These are phyloP conservation scores for Saccharata proteae DNA, from an alignment of 2,329 filamentous ascomycete species.

Conservation along the genomic window DNA sequence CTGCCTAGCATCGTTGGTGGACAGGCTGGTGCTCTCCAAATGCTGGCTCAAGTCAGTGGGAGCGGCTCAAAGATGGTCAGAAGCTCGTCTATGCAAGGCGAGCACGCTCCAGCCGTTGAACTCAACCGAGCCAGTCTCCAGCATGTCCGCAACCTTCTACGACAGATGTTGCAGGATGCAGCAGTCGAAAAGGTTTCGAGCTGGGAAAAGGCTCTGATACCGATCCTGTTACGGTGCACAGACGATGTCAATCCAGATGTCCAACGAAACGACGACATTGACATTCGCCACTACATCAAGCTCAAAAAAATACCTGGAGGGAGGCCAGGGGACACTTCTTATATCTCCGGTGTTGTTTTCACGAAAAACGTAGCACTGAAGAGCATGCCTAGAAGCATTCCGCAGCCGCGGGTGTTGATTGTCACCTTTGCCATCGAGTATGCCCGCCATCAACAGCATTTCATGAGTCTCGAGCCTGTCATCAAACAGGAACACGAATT, in stretches of 20 bases:
- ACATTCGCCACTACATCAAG: conserved; percentile 95
- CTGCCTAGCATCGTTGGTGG: conserved; percentile 24
- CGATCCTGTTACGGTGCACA: conserved; percentile 79
- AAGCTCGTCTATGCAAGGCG: conserved; percentile 71
- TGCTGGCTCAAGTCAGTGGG: conserved; percentile 9
- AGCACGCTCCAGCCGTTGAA: conserved; percentile 63
- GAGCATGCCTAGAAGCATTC: conserved; percentile 82
- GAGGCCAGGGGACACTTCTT: conserved; percentile 81
- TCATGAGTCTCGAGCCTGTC: conserved; percentile 95
- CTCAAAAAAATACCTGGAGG: conserved; percentile 92
- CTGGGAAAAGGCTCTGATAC: conserved; percentile 85
- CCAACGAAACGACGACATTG: conserved; percentile 83
- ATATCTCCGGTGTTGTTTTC: conserved; percentile 93
- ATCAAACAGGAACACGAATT: conserved; percentile 96
- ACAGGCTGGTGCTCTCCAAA: conserved; percentile 6
- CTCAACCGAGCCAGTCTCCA: conserved; percentile 77
- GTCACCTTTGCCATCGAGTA: conserved; percentile 95
- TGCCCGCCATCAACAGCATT: conserved; percentile 81
- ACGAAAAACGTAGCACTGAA: conserved; percentile 95
- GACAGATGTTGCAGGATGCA: conserved; percentile 69
- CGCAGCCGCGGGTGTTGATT: conserved; percentile 76
- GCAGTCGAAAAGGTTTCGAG: conserved; percentile 58
- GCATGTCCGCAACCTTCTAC: conserved; percentile 75
- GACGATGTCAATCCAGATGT: conserved; percentile 93
- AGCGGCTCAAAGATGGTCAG: conserved; percentile 38